A percentile compares a stretch with the other conserved stretches of the same genome.
phyloP scores from a whole-genome alignment of 83 land plant genomes.

The Picea abies region DNA sequence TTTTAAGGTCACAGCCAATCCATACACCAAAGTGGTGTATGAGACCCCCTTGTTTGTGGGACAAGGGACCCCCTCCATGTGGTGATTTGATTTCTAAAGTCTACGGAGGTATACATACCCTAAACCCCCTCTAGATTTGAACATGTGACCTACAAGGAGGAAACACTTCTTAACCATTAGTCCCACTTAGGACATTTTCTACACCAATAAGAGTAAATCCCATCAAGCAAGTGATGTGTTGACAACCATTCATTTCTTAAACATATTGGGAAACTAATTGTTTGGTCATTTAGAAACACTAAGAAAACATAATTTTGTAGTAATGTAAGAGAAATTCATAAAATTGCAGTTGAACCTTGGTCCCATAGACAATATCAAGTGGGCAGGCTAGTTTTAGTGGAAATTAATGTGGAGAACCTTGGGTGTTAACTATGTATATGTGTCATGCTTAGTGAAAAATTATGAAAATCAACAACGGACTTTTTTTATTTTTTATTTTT shows the following conservation, averaged over 20 bases:
- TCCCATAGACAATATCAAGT: not conserved
- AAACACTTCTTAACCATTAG: too few species aligned
- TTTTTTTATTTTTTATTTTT: too few species aligned
- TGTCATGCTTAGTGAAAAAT: too few species aligned
- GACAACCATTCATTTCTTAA: not conserved
- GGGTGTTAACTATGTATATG: not conserved
- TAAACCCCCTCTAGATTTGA: too few species aligned
- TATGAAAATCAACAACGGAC: too few species aligned
- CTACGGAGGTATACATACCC: too few species aligned
- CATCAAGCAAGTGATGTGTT: conserved; percentile 22
- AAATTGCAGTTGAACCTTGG: not conserved
- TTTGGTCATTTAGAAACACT: not conserved
- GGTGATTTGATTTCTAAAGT: too few species aligned
- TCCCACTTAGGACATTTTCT: conserved; percentile 37
- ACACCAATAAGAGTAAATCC: conserved; percentile 35
- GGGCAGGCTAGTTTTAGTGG: not conserved
- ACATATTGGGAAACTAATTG: not conserved
- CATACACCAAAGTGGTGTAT: too few species aligned
- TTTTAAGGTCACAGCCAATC: too few species aligned
- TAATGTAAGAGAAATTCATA: conserved; percentile 6
- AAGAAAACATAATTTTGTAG: not conserved
- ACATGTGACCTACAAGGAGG: too few species aligned
- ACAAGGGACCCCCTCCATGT: too few species aligned
- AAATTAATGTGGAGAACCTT: not conserved
- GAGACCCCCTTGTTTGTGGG: too few species aligned